These are phyloP conservation scores for Lotmaria passim DNA, from an alignment of 208 protist species.

Conservation along the genomic window DNA sequence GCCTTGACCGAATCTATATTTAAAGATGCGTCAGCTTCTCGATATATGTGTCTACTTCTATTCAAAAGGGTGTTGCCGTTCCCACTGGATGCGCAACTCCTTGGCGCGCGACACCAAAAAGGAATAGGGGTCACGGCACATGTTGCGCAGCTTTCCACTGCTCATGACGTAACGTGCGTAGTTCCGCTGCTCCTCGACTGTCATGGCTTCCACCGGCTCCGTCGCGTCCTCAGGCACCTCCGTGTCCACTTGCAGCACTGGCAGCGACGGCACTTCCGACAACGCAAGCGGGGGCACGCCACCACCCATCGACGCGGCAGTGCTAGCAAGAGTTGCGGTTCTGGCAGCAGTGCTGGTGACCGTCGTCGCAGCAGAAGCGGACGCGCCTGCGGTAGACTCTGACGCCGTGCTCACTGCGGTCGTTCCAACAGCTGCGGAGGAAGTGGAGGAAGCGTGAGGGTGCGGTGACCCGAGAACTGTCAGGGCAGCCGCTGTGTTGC, in stretches of 20 bases:
- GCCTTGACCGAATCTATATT: too few species aligned
- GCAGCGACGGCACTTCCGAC: constrained; percentile 31
- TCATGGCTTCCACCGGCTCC: constrained; percentile 25
- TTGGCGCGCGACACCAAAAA: constrained; percentile 59
- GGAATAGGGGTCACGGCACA: constrained; percentile 75
- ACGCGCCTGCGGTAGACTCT: too few species aligned
- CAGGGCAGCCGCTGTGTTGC: too few species aligned
- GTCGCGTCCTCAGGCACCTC: constrained; percentile 14
- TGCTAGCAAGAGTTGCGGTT: background rate
- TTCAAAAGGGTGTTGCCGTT: constrained; percentile 31
- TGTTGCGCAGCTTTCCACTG: constrained; percentile 79
- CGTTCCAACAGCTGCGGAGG: too few species aligned
- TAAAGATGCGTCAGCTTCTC: too few species aligned
- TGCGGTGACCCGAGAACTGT: too few species aligned
- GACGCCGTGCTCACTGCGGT: too few species aligned
- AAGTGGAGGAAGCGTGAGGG: too few species aligned
- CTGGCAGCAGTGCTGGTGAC: background rate
- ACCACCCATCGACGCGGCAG: background rate
- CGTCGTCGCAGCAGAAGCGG: too few species aligned
- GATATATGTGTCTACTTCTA: too few species aligned
- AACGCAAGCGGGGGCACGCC: constrained; percentile 19
- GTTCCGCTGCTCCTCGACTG: constrained; percentile 43
- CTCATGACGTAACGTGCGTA: constrained; percentile 77
- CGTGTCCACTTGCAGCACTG: constrained; percentile 20
- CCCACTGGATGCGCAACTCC: constrained; percentile 42